Evolutionary conservation across 495 filamentous ascomycete species (phyloP).

Genomic region (Penicillium arizonense): DNA sequence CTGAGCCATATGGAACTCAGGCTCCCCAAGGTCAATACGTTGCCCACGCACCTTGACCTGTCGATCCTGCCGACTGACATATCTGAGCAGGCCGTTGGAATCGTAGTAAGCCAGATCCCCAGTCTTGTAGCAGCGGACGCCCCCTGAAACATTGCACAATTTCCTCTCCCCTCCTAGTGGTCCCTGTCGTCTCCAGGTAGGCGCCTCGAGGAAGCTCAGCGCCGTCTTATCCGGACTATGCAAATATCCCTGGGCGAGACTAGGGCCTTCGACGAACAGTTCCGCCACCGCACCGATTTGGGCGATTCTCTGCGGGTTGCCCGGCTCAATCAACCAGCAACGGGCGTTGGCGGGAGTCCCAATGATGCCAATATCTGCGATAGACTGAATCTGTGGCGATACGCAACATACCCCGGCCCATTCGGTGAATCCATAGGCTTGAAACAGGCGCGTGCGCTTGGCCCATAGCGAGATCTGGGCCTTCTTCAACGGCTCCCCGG

Average conservation of each 20-base stretch:
- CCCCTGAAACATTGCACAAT: neutral
- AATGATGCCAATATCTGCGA: neutral
- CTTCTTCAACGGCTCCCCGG: conserved; percentile 31
- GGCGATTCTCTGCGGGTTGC: conserved; percentile 29
- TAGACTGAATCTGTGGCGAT: neutral
- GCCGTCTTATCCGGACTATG: neutral
- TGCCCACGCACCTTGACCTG: conserved; percentile 33
- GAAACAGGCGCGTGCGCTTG: conserved; percentile 32
- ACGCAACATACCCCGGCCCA: conserved; percentile 1
- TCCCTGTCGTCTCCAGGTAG: conserved; percentile 4
- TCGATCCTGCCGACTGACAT: conserved; percentile 2
- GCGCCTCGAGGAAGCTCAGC: neutral
- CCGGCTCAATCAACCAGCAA: conserved; percentile 16
- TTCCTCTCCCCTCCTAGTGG: neutral
- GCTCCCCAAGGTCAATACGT: conserved; percentile 37
- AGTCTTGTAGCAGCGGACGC: neutral
- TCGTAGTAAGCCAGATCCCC: conserved; percentile 8
- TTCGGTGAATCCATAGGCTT: conserved; percentile 45
- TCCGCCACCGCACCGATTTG: conserved; percentile 47
- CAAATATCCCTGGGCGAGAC: conserved; percentile 16
- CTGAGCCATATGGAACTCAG: conserved; percentile 22
- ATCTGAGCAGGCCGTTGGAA: conserved; percentile 10
- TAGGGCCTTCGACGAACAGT: conserved; percentile 32
- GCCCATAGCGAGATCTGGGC: conserved; percentile 42
- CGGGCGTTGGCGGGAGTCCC: neutral